Conservation (phyloP, 352 stramenopile species). For the Phytophthora agathidicida region DNA sequence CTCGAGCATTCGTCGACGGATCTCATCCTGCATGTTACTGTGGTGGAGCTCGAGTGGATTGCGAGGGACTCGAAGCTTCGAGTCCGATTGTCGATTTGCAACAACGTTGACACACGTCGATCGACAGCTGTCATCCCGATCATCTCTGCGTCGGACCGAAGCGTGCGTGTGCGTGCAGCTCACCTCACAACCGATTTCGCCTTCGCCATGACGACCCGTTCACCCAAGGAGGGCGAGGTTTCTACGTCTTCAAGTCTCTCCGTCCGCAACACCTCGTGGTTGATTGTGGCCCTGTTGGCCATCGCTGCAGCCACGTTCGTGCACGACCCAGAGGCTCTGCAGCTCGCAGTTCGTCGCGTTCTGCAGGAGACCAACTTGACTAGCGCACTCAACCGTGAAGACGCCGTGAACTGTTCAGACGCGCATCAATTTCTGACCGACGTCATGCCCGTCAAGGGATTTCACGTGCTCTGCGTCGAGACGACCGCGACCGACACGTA, state of each 20-base stretch:
- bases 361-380: slow-evolving; percentile 7
- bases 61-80: too few species aligned
- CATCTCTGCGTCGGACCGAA: slow-evolving; percentile 6
- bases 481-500: slow-evolving; percentile 50
- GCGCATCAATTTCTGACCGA: slow-evolving; percentile 61
- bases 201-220: not conserved
- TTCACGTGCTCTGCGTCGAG: slow-evolving; percentile 73
- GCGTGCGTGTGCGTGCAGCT: too few species aligned
- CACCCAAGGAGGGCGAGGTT: not conserved
- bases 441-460: slow-evolving; percentile 63
- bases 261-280: slow-evolving; percentile 13
- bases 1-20: too few species aligned
- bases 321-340: slow-evolving; percentile 17
- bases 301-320: slow-evolving; percentile 15
- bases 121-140: slow-evolving; percentile 10
- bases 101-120: too few species aligned
- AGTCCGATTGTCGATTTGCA: slow-evolving; percentile 2
- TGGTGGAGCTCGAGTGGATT: too few species aligned
- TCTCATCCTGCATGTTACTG: too few species aligned
- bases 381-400: not conserved
- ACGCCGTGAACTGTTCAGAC: slow-evolving; percentile 38
- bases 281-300: slow-evolving; percentile 29
- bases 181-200: too few species aligned
- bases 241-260: slow-evolving; percentile 1
- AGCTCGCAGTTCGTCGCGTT: slow-evolving; percentile 12